Evolutionary conservation across 2,329 filamentous ascomycete species (phyloP).

Genomic region (Stromatinia cepivora): DNA sequence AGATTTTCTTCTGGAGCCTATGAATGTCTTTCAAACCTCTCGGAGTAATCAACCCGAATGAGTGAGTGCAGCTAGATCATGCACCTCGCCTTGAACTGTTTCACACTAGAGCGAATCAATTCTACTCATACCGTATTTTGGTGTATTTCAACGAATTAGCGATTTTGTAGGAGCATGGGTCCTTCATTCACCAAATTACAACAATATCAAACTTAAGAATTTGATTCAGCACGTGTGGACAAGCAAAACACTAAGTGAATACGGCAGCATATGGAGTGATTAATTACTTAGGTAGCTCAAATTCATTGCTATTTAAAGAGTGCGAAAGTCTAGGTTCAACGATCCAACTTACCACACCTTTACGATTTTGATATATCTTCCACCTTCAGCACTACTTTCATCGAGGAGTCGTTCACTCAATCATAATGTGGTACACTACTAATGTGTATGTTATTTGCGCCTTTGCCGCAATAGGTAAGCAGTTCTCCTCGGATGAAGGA

Average conservation of each 20-base stretch:
- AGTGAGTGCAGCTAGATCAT: not conserved
- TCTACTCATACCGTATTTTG: not conserved
- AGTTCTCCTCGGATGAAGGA: not conserved
- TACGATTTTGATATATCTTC: not conserved
- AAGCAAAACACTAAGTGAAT: slow-evolving; percentile 14
- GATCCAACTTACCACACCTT: not conserved
- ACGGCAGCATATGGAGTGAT: not conserved
- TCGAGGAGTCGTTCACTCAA: slow-evolving; percentile 19
- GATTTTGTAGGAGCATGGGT: slow-evolving; percentile 1
- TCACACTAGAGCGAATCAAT: slow-evolving; percentile 6
- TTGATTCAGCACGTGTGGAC: slow-evolving; percentile 4
- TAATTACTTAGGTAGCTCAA: not conserved
- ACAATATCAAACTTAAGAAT: slow-evolving; percentile 9
- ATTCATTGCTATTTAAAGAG: not conserved
- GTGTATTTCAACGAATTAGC: not conserved
- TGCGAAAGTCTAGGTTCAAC: not conserved
- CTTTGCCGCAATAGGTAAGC: slow-evolving; percentile 61
- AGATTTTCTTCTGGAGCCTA: not conserved
- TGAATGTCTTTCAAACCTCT: not conserved
- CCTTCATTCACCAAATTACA: slow-evolving; percentile 13
- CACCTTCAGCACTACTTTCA: not conserved
- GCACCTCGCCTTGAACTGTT: slow-evolving; percentile 1
- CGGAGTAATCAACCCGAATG: slow-evolving; percentile 1
- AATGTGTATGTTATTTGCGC: slow-evolving; percentile 62
- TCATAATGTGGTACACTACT: slow-evolving; percentile 40